phyloP scores from a whole-genome alignment of 768 basidiomycete genomes.

The Boletus tomentosulus region DNA sequence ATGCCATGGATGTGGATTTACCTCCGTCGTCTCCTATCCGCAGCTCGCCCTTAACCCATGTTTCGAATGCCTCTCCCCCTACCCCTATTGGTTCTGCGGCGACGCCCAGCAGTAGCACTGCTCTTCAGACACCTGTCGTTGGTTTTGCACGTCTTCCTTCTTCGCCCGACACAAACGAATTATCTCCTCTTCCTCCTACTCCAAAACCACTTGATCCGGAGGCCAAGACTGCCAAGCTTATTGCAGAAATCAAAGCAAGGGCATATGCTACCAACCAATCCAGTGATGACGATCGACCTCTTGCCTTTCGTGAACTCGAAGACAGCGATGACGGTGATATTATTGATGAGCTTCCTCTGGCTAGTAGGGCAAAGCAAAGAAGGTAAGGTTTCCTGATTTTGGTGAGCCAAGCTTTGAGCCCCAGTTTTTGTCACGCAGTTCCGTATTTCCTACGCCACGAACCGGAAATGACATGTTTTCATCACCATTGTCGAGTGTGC shows the following conservation, averaged over 20 bases:
- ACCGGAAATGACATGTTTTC: conserved; percentile 8
- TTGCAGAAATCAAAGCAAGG: conserved; percentile 62
- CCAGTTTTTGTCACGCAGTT: conserved; percentile 6
- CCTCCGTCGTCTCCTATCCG: conserved; percentile 10
- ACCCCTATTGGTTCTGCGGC: conserved; percentile 1
- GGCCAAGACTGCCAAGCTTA: conserved; percentile 51
- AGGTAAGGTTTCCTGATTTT: conserved; percentile 7
- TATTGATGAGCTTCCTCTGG: conserved; percentile 17
- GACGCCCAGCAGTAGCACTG: conserved; percentile 3
- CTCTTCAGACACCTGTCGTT: conserved; percentile 11
- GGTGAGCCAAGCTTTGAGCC: neutral
- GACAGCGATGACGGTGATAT: conserved; percentile 51
- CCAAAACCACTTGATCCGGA: conserved; percentile 31
- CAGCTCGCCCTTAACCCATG: conserved; percentile 7
- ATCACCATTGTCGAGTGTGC: conserved; percentile 22
- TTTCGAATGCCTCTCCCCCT: neutral
- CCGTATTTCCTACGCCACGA: neutral
- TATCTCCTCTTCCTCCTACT: conserved; percentile 25
- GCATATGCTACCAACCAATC: conserved; percentile 44
- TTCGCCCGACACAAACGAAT: conserved; percentile 18
- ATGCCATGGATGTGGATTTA: conserved; percentile 17
- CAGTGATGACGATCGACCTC: conserved; percentile 41
- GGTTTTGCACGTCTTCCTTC: conserved; percentile 19
- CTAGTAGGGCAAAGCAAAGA: neutral
- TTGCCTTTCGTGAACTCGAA: conserved; percentile 41